Conservation (phyloP, 2,329 filamentous ascomycete species). For the Hypomyces perniciosus region DNA sequence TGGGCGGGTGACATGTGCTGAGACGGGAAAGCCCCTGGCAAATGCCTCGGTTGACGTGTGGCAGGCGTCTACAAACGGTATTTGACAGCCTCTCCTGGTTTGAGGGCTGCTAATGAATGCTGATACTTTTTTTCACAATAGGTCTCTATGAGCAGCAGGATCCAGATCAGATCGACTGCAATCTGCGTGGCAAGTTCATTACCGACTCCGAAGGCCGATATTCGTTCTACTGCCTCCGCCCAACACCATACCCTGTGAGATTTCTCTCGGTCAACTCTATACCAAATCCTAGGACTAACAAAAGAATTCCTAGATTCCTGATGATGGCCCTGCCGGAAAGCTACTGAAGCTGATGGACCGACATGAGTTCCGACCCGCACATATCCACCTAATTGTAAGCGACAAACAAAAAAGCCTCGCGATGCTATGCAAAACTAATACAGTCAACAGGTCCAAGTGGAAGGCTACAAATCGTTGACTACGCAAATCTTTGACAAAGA, state of each 20-base stretch:
- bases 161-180: constrained; percentile 61
- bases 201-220: constrained; percentile 62
- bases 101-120: neutral
- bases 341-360: constrained; percentile 50
- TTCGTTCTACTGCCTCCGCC: constrained; percentile 54
- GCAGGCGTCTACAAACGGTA: constrained; percentile 70
- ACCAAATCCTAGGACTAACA: constrained; percentile 1
- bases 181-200: constrained; percentile 65
- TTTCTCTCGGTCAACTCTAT: constrained; percentile 6
- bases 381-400: constrained; percentile 52
- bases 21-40: constrained; percentile 58
- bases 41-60: constrained; percentile 68
- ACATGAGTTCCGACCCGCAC: constrained; percentile 51
- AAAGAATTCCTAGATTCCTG: constrained; percentile 25
- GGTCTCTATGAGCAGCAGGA: constrained; percentile 68
- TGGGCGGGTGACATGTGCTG: constrained; percentile 49
- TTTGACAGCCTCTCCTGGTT: constrained; percentile 7
- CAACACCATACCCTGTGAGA: constrained; percentile 47
- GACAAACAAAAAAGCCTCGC: neutral
- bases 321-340: constrained; percentile 47
- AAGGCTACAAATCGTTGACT: constrained; percentile 61
- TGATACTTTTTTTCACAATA: constrained; percentile 8
- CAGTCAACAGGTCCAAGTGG: constrained; percentile 34
- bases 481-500: constrained; percentile 68
- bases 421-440: neutral